These are phyloP conservation scores for Omphalea diandra DNA, from an alignment of 441 rosid genomes.

Conservation along the genomic window DNA sequence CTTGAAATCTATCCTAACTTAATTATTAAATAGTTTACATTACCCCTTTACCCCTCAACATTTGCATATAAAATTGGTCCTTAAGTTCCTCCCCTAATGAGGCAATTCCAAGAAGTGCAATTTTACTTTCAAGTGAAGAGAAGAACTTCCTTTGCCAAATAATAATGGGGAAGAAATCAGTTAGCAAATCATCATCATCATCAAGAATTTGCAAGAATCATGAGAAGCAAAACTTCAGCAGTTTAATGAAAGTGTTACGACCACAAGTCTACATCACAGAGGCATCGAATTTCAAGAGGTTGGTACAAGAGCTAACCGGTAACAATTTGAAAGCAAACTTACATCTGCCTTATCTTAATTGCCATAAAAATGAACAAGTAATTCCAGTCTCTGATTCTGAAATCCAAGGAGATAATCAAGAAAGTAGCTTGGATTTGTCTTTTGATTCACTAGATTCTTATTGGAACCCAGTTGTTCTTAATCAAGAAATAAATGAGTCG, in stretches of 20 bases:
- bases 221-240: not conserved
- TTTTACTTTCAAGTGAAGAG: too few relatives aligned
- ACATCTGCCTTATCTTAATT: not conserved
- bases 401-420: not conserved
- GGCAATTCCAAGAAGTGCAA: too few relatives aligned
- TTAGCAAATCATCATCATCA: constrained; percentile 1
- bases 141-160: too few relatives aligned
- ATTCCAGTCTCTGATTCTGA: not conserved
- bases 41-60: not conserved
- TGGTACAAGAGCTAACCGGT: constrained; percentile 26
- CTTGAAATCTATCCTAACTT: not conserved
- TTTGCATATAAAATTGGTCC: not conserved
- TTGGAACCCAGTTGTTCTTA: not conserved
- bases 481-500: constrained; percentile 2
- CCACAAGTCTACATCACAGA: constrained; percentile 23
- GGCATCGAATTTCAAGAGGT: constrained; percentile 16
- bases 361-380: not conserved
- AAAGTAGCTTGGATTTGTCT: not conserved
- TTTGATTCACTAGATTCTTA: not conserved
- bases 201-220: constrained; percentile 15
- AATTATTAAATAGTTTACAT: not conserved
- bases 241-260: not conserved
- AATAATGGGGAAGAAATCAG: constrained; percentile 1
- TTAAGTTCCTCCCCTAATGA: not conserved
- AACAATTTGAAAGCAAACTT: not conserved